These are phyloP conservation scores for Pharnaceum exiguum DNA, from an alignment of 148 eudicot species.

Conservation along the genomic window DNA sequence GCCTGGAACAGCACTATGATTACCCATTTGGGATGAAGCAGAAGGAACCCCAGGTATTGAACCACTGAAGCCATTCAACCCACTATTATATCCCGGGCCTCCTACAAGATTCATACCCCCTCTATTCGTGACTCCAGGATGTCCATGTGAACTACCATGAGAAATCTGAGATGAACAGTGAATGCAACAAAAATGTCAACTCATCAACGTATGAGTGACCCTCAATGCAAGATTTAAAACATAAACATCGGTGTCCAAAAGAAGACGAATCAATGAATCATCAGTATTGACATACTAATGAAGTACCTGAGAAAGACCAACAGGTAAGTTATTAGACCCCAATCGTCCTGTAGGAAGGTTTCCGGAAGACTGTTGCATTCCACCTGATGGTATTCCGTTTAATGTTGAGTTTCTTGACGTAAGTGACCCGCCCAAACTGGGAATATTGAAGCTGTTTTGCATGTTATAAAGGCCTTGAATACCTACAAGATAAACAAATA, in stretches of 20 bases:
- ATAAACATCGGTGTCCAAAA: no score
- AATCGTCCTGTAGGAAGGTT: conserved; percentile 49
- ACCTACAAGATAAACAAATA: conserved; percentile 18
- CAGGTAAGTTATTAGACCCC: conserved; percentile 45
- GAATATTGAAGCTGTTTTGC: conserved; percentile 44
- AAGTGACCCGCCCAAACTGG: conserved; percentile 40
- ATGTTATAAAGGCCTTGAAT: conserved; percentile 55
- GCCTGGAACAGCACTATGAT: conserved; percentile 78
- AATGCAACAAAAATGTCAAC: no score
- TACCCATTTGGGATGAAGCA: conserved; percentile 84
- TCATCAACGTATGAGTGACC: no score
- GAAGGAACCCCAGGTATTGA: conserved; percentile 96
- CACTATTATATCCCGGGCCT: conserved; percentile 76
- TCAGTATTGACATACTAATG: no score
- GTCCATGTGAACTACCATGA: conserved; percentile 84
- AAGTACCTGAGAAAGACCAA: conserved; percentile 52
- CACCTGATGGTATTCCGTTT: conserved; percentile 40
- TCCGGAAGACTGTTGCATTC: conserved; percentile 57
- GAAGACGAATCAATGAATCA: neutral
- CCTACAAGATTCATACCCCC: conserved; percentile 94
- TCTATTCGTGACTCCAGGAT: conserved; percentile 82
- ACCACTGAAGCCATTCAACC: conserved; percentile 77
- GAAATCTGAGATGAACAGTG: conserved; percentile 53
- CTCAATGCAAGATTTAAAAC: no score
- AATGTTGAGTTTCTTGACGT: conserved; percentile 45